A percentile compares a stretch with the other conserved stretches of the same genome.
Conservation (phyloP, 305 asterid species). For the Fraxinus angustifolia region DNA sequence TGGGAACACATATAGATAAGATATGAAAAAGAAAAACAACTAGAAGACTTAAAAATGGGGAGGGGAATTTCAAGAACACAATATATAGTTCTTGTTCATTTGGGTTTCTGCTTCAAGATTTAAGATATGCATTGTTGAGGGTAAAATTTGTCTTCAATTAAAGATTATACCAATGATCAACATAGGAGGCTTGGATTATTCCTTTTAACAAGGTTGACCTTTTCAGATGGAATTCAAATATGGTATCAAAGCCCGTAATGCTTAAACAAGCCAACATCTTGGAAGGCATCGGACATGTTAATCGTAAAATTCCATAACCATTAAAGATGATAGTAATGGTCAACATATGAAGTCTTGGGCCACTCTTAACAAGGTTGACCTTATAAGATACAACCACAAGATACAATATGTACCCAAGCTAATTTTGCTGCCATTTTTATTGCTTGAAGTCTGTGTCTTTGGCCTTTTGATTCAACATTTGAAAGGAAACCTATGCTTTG, state of each 20-base stretch:
- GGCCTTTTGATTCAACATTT: not conserved
- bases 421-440: not conserved
- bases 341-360: not conserved
- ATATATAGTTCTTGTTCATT: not conserved
- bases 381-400: not conserved
- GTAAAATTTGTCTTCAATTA: not conserved
- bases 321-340: not conserved
- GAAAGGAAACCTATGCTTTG: not conserved
- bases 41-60: not conserved
- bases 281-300: not conserved
- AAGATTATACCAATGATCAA: not conserved
- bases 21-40: not conserved
- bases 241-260: not conserved
- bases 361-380: not conserved
- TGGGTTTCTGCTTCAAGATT: not conserved
- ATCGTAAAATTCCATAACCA: not conserved
- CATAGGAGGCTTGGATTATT: not conserved
- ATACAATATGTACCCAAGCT: not conserved
- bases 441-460: not conserved
- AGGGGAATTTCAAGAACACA: not conserved
- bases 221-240: not conserved
- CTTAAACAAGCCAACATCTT: not conserved
- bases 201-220: not conserved
- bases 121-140: not conserved
- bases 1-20: not conserved